phyloP scores from a whole-genome alignment of 768 basidiomycete genomes.

The Tylopilus rubrobrunneus region DNA sequence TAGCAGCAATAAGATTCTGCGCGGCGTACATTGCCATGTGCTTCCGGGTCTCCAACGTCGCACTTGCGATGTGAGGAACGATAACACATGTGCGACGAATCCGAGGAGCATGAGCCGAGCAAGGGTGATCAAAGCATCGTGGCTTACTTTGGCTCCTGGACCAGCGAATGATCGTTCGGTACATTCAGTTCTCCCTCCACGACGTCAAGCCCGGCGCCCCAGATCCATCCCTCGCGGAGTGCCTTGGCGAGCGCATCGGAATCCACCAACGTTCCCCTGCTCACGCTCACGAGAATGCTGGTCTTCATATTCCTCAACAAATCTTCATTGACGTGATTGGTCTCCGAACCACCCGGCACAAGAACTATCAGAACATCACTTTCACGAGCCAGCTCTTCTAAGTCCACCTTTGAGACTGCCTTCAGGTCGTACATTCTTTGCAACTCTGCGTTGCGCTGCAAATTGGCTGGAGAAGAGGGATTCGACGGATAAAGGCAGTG shows the following conservation, averaged over 20 bases:
- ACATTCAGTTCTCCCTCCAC: conserved; percentile 89
- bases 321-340: conserved; percentile 63
- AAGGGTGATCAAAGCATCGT: not conserved
- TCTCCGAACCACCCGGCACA: conserved; percentile 67
- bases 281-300: conserved; percentile 79
- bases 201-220: conserved; percentile 92
- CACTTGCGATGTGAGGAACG: conserved; percentile 89
- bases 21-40: conserved; percentile 79
- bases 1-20: conserved; percentile 46
- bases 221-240: conserved; percentile 73
- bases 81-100: conserved; percentile 58
- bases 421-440: conserved; percentile 34
- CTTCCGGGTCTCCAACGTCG: conserved; percentile 77
- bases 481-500: conserved; percentile 65
- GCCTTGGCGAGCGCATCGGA: conserved; percentile 84
- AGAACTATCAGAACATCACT: conserved; percentile 89
- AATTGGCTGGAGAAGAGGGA: conserved; percentile 45
- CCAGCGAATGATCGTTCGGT: conserved; percentile 66
- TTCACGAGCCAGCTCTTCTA: conserved; percentile 66
- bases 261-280: conserved; percentile 85
- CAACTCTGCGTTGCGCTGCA: conserved; percentile 36
- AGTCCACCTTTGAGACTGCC: conserved; percentile 51
- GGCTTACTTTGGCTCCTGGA: conserved; percentile 68
- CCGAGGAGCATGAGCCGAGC: not conserved
- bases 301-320: conserved; percentile 87